A percentile compares a stretch with the other conserved stretches of the same genome.
Evolutionary conservation across 371 early-diverging fungal genomes (phyloP).

Genomic region (Syncephalastrum racemosum): DNA sequence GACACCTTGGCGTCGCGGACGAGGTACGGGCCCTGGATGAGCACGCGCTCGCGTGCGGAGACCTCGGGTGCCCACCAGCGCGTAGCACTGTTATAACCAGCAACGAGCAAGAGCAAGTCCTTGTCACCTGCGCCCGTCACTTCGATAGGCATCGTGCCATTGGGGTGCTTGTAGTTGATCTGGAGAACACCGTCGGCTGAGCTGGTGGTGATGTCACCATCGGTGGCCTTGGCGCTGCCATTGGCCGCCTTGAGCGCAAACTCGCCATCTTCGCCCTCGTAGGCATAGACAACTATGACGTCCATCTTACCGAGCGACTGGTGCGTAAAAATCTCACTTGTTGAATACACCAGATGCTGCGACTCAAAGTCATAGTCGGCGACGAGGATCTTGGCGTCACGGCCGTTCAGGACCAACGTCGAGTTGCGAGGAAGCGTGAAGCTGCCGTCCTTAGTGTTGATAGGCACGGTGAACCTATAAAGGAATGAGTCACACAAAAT

Average conservation of each 20-base stretch:
- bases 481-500: background rate
- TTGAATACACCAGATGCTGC: constrained; percentile 25
- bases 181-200: constrained; percentile 8
- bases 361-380: constrained; percentile 24
- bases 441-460: constrained; percentile 11
- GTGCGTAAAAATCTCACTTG: constrained; percentile 25
- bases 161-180: constrained; percentile 21
- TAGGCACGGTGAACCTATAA: constrained; percentile 13
- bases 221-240: constrained; percentile 2
- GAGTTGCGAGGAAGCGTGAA: constrained; percentile 11
- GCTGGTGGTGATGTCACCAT: constrained; percentile 3
- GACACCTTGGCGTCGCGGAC: constrained; percentile 20
- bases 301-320: constrained; percentile 14
- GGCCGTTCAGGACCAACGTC: constrained; percentile 20
- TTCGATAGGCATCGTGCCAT: constrained; percentile 14
- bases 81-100: constrained; percentile 16
- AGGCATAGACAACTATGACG: constrained; percentile 20
- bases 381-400: constrained; percentile 23
- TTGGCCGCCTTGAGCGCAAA: constrained; percentile 13
- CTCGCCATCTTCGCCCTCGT: constrained; percentile 22
- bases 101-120: constrained; percentile 14
- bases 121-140: constrained; percentile 1
- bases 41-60: constrained; percentile 7
- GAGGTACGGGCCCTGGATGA: constrained; percentile 25
- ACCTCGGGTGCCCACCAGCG: constrained; percentile 21